Evolutionary conservation across 345 rosid species (phyloP), one percentile per base, ranked within the genome.

Genomic region (Turritis glabra): DNA sequence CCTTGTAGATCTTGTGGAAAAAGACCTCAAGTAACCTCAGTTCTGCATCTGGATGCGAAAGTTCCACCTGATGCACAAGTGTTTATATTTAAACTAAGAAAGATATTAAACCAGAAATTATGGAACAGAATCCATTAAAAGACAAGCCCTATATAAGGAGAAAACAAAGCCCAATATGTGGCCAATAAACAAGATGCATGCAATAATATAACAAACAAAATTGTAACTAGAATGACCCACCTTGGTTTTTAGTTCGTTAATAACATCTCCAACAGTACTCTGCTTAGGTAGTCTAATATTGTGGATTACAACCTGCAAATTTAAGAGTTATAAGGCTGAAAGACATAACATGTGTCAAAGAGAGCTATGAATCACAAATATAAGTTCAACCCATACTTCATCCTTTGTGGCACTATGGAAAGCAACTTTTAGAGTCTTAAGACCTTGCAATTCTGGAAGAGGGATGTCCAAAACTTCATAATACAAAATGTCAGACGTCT

Each of bases 391-490:
- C 73, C 83, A 48, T 79, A 87, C 98, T 77, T 92, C 99, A 26
- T 92, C 99, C 79, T 92, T 95, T 23, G 75, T 80, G 74, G 96
- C 87, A 79, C 82, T 89, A 74, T 89, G 96, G 83, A 84, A 92
- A 19, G 94, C 96, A 80, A 95, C 97, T 88, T 95, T 95, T 54
- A 95, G 77, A 78, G 83, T 95, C 77, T 92, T 95, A 33, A 95
- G 81, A 58, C 97, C 97, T 86, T 92, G 96, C 80, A 92, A 73
- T 80, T 95, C 98, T 38, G 98, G 98, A 59, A 96, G 90, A 78
- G 99, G 99, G 68, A 92, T 89, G 82, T 96, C 99, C 92, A 96
- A 78, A 61, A 96, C 90, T 87, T 96, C 99, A 73, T 90, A 96
- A 69, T 96, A 96, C 86, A 96, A 82, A 59, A 96, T 89, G 77